Evolutionary conservation across 306 rosid species (phyloP).

Genomic region (Crotalaria pallida): DNA sequence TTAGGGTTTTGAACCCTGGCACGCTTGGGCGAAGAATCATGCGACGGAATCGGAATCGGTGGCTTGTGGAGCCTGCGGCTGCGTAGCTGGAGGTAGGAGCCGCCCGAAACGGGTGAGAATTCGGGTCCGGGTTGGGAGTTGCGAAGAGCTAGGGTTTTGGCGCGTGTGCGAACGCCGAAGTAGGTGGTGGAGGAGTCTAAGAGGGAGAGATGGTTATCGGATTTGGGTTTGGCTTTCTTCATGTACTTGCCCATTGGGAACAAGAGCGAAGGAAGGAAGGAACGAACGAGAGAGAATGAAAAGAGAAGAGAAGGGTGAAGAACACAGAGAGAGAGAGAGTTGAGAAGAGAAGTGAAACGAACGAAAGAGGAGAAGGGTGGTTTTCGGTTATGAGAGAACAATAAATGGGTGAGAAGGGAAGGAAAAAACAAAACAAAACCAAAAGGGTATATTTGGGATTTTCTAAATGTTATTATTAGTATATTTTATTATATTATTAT

Average conservation of each 20-base stretch:
- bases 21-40: conserved; percentile 38
- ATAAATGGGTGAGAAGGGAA: too few relatives aligned
- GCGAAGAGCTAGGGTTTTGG: conserved; percentile 87
- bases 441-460: too few relatives aligned
- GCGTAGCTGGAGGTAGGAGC: conserved; percentile 80
- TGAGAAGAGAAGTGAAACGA: too few relatives aligned
- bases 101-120: conserved; percentile 26
- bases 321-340: not conserved
- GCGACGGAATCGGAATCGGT: conserved; percentile 13
- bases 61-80: conserved; percentile 74
- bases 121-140: conserved; percentile 28
- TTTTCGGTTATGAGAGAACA: not conserved
- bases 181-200: conserved; percentile 57
- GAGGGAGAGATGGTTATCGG: conserved; percentile 47
- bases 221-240: conserved; percentile 59
- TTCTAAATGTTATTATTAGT: too few relatives aligned
- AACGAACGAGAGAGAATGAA: too few relatives aligned
- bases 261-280: not conserved
- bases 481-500: too few relatives aligned
- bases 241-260: conserved; percentile 81
- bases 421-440: too few relatives aligned
- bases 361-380: not conserved
- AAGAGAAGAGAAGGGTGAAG: not conserved
- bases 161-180: conserved; percentile 85
- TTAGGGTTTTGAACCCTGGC: conserved; percentile 37